Evolutionary conservation across 2,329 filamentous ascomycete species (phyloP).

Genomic region (Ceratocystiopsis sp.): DNA sequence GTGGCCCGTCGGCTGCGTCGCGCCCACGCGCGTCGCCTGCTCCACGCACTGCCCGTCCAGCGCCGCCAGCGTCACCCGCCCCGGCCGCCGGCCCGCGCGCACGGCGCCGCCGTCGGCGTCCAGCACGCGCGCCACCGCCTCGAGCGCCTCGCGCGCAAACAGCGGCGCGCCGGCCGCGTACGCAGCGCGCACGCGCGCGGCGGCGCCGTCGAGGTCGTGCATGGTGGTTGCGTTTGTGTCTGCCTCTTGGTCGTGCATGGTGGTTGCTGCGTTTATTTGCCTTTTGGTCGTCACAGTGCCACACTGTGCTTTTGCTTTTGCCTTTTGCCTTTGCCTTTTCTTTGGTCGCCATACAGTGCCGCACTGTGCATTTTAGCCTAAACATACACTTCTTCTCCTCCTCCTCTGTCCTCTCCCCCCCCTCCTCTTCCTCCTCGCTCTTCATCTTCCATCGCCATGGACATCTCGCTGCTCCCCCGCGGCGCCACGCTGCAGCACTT

Average conservation of each 20-base stretch:
- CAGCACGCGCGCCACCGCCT: conserved; percentile 5
- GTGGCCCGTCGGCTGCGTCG: conserved; percentile 1
- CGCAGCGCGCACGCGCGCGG: conserved; percentile 3
- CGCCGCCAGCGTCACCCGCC: conserved; percentile 1
- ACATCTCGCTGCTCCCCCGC: conserved; percentile 53
- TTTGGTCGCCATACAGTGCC: no score
- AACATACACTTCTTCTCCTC: no score
- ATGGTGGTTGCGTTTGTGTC: no score
- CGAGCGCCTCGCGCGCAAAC: conserved; percentile 7
- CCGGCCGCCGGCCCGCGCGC: conserved; percentile 4
- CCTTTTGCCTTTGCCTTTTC: no score
- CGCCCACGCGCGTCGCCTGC: conserved; percentile 3
- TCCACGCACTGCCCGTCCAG: conserved; percentile 6
- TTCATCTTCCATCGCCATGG: conserved; percentile 16
- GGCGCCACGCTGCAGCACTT: conserved; percentile 73
- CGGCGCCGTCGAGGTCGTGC: not conserved
- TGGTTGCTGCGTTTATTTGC: no score
- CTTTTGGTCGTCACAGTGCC: not conserved
- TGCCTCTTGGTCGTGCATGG: no score
- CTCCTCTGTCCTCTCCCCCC: no score
- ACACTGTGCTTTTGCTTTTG: no score
- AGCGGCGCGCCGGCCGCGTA: conserved; percentile 8
- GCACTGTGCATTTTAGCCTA: no score
- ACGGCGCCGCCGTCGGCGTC: conserved; percentile 2
- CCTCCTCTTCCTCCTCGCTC: no score